Evolutionary conservation across 176 grass and related monocot species (phyloP), one percentile per base, ranked within the genome.

Genomic region (Luzula sylvatica): DNA sequence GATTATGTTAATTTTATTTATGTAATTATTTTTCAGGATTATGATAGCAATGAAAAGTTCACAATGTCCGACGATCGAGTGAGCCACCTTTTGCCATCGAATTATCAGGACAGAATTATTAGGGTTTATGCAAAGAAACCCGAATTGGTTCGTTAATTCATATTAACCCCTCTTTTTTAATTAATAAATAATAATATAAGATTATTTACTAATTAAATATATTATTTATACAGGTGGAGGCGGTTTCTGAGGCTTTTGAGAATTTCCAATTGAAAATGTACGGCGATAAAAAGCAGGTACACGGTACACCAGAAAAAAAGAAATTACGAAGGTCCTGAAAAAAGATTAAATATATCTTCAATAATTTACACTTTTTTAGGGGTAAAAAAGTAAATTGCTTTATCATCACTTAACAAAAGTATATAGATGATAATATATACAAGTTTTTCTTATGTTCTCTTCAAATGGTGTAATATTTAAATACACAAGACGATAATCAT

Each of bases 111-210:
- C 65, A 86, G 71, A 46, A 89, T 96, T 1, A 83, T 95, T 38
- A 62, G 80, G 66, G 90, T 88, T 22, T 95, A 88, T 20, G 84
- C 90, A 20, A 95, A 88, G 60, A 88, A 79, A 42, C 80, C 77
- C 1, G 80, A 88, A 59, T 43, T 86, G 84, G 84, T 95, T 9
- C 49, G 79, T 58, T 35, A 35, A 7, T 64, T 53, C 67, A 46
- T n/a, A 11, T 23, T 25, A 4, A 45, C 26, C 42, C 40, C 14
- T 46, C 23, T 8, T 27, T 12, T 57, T 4, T 3, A 8, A 49
- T 52, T 8, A 3, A 42, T 58, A 23, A 18, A 48, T 20, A 19
- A 4, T 9, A 19, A 18, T 60, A 61, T 69, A 14, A 0, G 24
- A 18, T 21, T 8, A 28, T 42, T 67, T 47, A 22, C 43, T 50